Evolutionary conservation across 306 rosid genomes (phyloP), one percentile per base, ranked within the genome.

Genomic region (Begonia fuchsioides): DNA sequence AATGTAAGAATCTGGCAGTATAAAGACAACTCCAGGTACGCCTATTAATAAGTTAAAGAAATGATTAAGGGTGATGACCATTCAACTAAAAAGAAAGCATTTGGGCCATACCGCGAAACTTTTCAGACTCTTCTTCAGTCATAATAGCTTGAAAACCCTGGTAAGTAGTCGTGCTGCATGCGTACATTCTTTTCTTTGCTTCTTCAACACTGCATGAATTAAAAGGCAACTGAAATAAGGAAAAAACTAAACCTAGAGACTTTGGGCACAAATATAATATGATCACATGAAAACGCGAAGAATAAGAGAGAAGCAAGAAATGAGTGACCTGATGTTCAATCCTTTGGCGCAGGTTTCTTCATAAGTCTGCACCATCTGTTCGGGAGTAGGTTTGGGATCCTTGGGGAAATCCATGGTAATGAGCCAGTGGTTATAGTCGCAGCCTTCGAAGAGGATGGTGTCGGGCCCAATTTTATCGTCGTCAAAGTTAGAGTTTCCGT

Each of bases 401-500:
- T 50, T 63, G 18, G 76, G 79, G 56, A 72, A 79, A 44, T 76
- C 76, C 81, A 79, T 79, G 53, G 76, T 79, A 51, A 86, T 62
- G 16, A 81, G 83, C 96, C 93, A 86, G 69, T 86, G 93, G 46
- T 81, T 76, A 71, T 81, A 81, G 43, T 86, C 96, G 70, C 88
- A 81, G 6, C 96, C 96, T 60, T 86, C 96, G 44, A 81, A 86
- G n/a, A 81, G 79, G 10, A 81, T 66, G 3, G 87, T 71, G 19
- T 78, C 69, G n/a, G 83, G 83, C 43, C 77, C 88, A 11, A 81
- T 79, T 64, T 69, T 82, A 1, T 68, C 72, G 15, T 62, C 49
- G 32, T 19, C 20, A 59, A 54, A 44, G 51, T 47, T 35, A 26
- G 4, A 4, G 5, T 52, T 17, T 15, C 39, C 67, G 53, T 38